Conservation (phyloP, 306 rosid genomes). For the Casuarina cunninghamiana region DNA sequence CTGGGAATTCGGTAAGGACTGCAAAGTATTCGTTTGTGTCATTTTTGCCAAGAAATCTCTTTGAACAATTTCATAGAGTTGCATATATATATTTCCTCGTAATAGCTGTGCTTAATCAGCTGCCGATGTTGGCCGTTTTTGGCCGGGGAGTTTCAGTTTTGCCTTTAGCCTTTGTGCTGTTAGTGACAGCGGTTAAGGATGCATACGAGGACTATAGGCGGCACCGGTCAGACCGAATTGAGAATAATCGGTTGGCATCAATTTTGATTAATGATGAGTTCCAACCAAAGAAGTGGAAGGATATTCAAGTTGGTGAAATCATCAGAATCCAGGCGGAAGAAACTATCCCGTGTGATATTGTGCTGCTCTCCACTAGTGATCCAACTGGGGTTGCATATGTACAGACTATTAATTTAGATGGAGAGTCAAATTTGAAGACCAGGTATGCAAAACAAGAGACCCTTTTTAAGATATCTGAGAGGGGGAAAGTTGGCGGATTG, state of each 20-base stretch:
- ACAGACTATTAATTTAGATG: slow-evolving; percentile 89
- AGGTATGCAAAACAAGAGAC: slow-evolving; percentile 95
- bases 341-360: slow-evolving; percentile 89
- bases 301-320: slow-evolving; percentile 77
- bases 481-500: slow-evolving; percentile 56
- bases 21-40: slow-evolving; percentile 70
- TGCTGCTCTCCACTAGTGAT: slow-evolving; percentile 86
- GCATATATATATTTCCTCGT: slow-evolving; percentile 86
- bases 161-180: slow-evolving; percentile 79
- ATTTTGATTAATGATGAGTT: slow-evolving; percentile 63
- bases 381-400: slow-evolving; percentile 94
- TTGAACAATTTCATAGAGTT: slow-evolving; percentile 95
- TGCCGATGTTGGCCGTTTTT: slow-evolving; percentile 92
- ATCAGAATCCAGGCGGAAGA: slow-evolving; percentile 60
- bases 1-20: slow-evolving; percentile 67
- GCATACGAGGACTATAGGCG: slow-evolving; percentile 89
- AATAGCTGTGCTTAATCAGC: slow-evolving; percentile 89
- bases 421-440: slow-evolving; percentile 95
- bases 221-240: slow-evolving; percentile 76
- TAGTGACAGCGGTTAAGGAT: slow-evolving; percentile 91
- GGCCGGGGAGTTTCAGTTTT: slow-evolving; percentile 77
- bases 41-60: slow-evolving; percentile 83
- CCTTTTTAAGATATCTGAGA: slow-evolving; percentile 56
- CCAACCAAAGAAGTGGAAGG: slow-evolving; percentile 65
- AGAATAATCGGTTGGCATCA: slow-evolving; percentile 76